A percentile compares a stretch with the other conserved stretches of the same genome.
These are phyloP conservation scores for Mycena albidolilacea DNA, from an alignment of 768 basidiomycete species.

Conservation along the genomic window DNA sequence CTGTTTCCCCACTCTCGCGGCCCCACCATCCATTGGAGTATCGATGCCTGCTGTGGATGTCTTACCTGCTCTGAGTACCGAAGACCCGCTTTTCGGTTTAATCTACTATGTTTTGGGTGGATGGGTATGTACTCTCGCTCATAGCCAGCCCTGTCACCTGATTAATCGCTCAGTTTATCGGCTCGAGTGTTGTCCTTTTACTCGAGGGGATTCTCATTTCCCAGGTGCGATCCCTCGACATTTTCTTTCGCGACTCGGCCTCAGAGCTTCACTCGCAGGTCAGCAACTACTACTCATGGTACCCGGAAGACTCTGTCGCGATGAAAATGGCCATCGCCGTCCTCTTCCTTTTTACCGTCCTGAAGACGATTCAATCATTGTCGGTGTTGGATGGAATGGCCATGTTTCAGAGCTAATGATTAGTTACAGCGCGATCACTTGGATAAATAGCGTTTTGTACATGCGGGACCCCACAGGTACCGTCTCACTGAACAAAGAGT, in stretches of 20 bases:
- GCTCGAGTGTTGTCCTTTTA: conserved; percentile 16
- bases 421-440: conserved; percentile 13
- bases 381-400: neutral
- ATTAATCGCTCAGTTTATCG: conserved; percentile 19
- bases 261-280: neutral
- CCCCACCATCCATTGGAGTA: neutral
- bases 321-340: neutral
- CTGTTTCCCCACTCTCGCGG: too few species aligned
- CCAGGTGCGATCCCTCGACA: conserved; percentile 12
- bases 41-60: neutral
- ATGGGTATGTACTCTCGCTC: conserved; percentile 6
- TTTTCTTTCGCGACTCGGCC: neutral
- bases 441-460: conserved; percentile 24
- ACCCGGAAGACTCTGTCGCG: neutral
- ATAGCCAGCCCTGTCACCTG: neutral
- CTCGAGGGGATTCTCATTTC: conserved; percentile 17
- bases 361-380: conserved; percentile 22
- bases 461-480: conserved; percentile 19
- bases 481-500: neutral
- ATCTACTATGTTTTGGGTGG: conserved; percentile 26
- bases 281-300: conserved; percentile 18
- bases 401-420: neutral
- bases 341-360: conserved; percentile 12
- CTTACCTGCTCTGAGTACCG: conserved; percentile 1
- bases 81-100: conserved; percentile 18